These are phyloP conservation scores for Vitis hybrid DNA, from an alignment of 177 flowering plant genomes.

Conservation along the genomic window DNA sequence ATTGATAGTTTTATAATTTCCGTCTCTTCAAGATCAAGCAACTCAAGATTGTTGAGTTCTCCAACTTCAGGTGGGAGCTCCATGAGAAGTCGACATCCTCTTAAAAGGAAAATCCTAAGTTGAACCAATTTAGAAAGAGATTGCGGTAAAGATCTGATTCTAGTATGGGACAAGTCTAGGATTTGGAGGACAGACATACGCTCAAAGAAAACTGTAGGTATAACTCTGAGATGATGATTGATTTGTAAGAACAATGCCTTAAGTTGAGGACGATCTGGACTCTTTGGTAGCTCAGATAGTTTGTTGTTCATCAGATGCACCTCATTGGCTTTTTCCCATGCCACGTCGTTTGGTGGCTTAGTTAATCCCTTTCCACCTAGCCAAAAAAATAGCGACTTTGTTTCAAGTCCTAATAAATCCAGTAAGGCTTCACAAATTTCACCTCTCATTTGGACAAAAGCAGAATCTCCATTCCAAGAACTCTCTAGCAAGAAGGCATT, in stretches of 20 bases:
- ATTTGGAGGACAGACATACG: not conserved
- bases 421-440: too few species aligned
- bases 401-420: too few species aligned
- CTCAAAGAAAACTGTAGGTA: not conserved
- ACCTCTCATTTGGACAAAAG: too few species aligned
- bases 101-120: not conserved
- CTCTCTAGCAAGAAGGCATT: too few species aligned
- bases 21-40: conserved; percentile 10
- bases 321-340: conserved; percentile 3
- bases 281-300: not conserved
- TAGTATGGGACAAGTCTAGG: not conserved
- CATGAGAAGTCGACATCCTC: not conserved
- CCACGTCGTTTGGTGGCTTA: not conserved
- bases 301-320: not conserved
- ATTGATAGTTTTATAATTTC: not conserved
- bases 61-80: conserved; percentile 5
- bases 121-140: not conserved
- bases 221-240: not conserved
- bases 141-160: not conserved
- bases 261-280: not conserved
- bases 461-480: too few species aligned
- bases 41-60: conserved; percentile 1
- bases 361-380: not conserved
- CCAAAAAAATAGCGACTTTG: not conserved
- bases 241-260: not conserved